These are phyloP conservation scores for Inga leiocalycina DNA, from an alignment of 306 rosid species.

Conservation along the genomic window DNA sequence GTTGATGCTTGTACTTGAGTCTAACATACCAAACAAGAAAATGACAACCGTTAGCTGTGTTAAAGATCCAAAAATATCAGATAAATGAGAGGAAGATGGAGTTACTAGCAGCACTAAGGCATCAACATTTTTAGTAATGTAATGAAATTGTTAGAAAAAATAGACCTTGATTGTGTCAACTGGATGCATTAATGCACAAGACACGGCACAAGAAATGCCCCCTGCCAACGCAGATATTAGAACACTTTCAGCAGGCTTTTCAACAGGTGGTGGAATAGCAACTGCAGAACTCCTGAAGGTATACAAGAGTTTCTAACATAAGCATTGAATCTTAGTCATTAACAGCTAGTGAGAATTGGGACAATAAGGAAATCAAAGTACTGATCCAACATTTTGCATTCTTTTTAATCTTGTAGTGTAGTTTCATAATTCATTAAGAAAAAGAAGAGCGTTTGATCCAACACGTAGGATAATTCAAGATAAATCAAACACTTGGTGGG, in stretches of 20 bases:
- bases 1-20: conserved; percentile 95
- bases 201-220: conserved; percentile 93
- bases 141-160: conserved; percentile 27
- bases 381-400: background rate
- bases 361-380: background rate
- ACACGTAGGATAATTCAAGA: background rate
- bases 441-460: background rate
- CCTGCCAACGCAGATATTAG: conserved; percentile 97
- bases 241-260: conserved; percentile 89
- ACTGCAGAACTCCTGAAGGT: conserved; percentile 87
- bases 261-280: conserved; percentile 86
- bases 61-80: conserved; percentile 15
- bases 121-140: background rate
- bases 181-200: conserved; percentile 89
- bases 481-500: background rate
- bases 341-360: background rate
- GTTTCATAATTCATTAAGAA: background rate
- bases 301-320: conserved; percentile 34
- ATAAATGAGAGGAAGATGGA: conserved; percentile 17
- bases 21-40: conserved; percentile 49
- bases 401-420: background rate
- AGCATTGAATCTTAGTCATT: conserved; percentile 23
- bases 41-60: conserved; percentile 12
- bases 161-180: conserved; percentile 89
- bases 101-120: conserved; percentile 6